phyloP scores from a whole-genome alignment of 257 asterid genomes.

The Solanum acaule region DNA sequence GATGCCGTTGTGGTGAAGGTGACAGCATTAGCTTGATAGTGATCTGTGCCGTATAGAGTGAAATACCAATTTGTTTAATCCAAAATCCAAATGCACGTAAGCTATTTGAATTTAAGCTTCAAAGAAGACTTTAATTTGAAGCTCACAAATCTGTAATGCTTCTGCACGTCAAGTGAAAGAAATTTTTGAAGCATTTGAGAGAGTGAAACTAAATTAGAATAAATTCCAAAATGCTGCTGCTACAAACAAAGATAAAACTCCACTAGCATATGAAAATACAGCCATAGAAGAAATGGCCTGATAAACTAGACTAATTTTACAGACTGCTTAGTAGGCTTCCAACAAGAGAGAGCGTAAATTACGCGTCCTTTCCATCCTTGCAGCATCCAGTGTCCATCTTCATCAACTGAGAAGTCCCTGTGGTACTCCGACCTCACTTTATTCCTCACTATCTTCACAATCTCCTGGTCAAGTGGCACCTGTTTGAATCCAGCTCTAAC shows the following conservation, averaged over 20 bases:
- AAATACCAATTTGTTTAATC: not conserved
- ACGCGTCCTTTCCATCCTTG: slow-evolving; percentile 34
- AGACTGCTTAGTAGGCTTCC: slow-evolving; percentile 10
- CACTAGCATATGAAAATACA: not conserved
- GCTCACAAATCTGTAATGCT: not conserved
- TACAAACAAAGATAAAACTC: not conserved
- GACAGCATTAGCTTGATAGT: too few relatives aligned
- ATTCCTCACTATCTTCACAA: slow-evolving; percentile 5
- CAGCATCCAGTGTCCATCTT: slow-evolving; percentile 24
- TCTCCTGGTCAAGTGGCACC: slow-evolving; percentile 24
- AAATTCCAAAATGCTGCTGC: not conserved
- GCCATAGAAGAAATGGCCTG: not conserved
- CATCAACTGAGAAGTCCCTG: slow-evolving; percentile 19
- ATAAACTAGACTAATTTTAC: not conserved
- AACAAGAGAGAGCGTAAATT: slow-evolving; percentile 15
- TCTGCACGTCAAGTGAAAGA: not conserved
- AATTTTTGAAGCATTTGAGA: not conserved
- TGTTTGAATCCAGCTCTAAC: slow-evolving; percentile 29
- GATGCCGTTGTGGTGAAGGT: too few relatives aligned
- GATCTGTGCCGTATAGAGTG: too few relatives aligned
- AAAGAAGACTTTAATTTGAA: not conserved
- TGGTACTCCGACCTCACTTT: slow-evolving; percentile 19
- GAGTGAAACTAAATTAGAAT: not conserved
- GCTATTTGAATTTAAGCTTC: not conserved
- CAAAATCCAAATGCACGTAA: not conserved